phyloP scores from a whole-genome alignment of 768 basidiomycete genomes.

The Rubroboletus satanas region DNA sequence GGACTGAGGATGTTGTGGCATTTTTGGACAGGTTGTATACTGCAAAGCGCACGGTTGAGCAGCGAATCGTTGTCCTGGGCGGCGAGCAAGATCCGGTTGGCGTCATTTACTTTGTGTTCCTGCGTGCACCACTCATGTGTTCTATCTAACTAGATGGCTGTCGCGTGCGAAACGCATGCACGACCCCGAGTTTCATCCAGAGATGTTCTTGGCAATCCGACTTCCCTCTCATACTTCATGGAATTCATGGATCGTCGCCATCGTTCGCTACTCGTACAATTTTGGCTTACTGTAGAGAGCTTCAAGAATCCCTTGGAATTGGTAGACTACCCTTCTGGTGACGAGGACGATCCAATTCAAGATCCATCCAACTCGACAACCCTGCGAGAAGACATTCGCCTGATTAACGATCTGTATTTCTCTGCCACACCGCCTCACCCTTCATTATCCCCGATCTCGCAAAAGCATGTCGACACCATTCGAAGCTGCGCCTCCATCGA shows the following conservation, averaged over 20 bases:
- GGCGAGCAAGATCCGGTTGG: constrained; percentile 62
- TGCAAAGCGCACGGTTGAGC: constrained; percentile 84
- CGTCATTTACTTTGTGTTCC: background rate
- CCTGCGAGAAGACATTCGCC: constrained; percentile 79
- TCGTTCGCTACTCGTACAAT: constrained; percentile 84
- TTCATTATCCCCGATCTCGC: constrained; percentile 59
- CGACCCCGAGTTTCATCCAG: constrained; percentile 59
- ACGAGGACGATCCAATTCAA: constrained; percentile 59
- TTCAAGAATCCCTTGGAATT: constrained; percentile 96
- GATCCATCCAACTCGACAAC: constrained; percentile 55
- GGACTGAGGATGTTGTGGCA: constrained; percentile 78
- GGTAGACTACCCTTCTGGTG: constrained; percentile 57
- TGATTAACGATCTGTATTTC: constrained; percentile 90
- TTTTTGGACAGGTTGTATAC: constrained; percentile 86
- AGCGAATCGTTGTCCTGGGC: constrained; percentile 77
- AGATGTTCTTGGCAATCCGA: constrained; percentile 83
- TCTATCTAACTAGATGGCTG: constrained; percentile 33
- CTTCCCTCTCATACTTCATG: constrained; percentile 92
- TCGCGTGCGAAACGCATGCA: constrained; percentile 40
- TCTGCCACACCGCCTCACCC: constrained; percentile 53
- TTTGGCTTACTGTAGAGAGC: constrained; percentile 96
- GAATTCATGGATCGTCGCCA: constrained; percentile 95
- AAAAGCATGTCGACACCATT: constrained; percentile 68
- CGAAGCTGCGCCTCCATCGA: constrained; percentile 58
- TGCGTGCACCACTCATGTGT: background rate